phyloP scores from a whole-genome alignment of 2,329 filamentous ascomycete species.

The Hortaea sp. region DNA sequence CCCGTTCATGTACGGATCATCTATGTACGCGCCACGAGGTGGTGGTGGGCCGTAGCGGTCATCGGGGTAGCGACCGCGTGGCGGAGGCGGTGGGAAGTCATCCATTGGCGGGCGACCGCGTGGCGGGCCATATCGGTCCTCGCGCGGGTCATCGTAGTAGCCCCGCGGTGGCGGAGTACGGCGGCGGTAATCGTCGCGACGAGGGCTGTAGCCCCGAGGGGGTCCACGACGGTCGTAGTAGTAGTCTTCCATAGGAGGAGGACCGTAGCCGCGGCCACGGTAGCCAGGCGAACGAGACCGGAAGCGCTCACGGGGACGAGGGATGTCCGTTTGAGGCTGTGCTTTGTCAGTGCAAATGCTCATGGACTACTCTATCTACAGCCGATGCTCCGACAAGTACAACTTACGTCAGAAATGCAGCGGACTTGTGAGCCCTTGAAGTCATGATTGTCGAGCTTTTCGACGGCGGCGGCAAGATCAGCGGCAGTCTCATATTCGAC shows the following conservation, averaged over 20 bases:
- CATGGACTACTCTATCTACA: no score
- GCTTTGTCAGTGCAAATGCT: neutral
- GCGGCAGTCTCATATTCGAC: constrained; percentile 93
- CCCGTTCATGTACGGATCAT: constrained; percentile 53
- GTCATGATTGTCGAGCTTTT: constrained; percentile 85
- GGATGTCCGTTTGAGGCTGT: constrained; percentile 65
- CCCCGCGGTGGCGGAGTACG: constrained; percentile 63
- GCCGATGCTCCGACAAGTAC: neutral
- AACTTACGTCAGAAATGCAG: constrained; percentile 72
- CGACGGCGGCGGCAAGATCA: constrained; percentile 81
- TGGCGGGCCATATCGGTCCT: constrained; percentile 51
- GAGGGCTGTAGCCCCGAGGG: constrained; percentile 73
- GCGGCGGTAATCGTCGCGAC: constrained; percentile 76
- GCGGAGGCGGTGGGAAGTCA: constrained; percentile 57
- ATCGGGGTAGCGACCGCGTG: constrained; percentile 52
- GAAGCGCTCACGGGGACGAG: constrained; percentile 47
- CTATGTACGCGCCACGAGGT: constrained; percentile 38
- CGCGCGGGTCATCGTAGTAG: constrained; percentile 79
- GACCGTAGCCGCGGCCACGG: constrained; percentile 40
- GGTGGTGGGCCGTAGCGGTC: constrained; percentile 45
- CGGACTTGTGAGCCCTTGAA: constrained; percentile 84
- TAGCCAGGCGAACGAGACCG: constrained; percentile 68
- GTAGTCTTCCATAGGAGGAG: constrained; percentile 55
- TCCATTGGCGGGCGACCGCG: constrained; percentile 64
- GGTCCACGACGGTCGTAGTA: constrained; percentile 76